Evolutionary conservation across 192 early-diverging fungal species (phyloP).

Genomic region (Thamnidium elegans): DNA sequence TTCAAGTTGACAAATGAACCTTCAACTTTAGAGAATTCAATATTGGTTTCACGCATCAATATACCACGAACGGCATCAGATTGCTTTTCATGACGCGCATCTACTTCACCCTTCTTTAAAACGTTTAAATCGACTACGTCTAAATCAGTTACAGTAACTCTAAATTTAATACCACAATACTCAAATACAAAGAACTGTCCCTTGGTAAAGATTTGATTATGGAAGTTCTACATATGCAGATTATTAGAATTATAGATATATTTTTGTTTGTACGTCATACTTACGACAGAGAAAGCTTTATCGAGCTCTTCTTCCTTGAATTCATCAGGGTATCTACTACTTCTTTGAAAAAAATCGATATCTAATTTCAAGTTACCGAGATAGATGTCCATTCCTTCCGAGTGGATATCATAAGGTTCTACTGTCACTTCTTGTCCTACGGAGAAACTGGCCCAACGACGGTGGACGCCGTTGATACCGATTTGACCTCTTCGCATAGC

Average conservation of each 20-base stretch:
- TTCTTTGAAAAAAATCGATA: constrained; percentile 55
- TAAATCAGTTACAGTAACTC: constrained; percentile 36
- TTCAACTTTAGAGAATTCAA: constrained; percentile 68
- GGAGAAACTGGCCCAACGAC: constrained; percentile 66
- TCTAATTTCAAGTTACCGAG: constrained; percentile 52
- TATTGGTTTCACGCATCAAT: constrained; percentile 64
- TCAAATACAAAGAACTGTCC: constrained; percentile 83
- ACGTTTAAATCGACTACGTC: constrained; percentile 57
- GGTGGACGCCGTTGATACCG: constrained; percentile 54
- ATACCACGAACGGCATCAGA: constrained; percentile 56
- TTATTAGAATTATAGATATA: background rate
- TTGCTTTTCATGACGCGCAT: constrained; percentile 5
- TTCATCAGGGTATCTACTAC: constrained; percentile 47
- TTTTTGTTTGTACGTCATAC: background rate
- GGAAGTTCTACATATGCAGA: constrained; percentile 52
- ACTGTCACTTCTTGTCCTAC: constrained; percentile 61
- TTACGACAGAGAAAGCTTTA: constrained; percentile 53
- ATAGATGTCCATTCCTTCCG: constrained; percentile 35
- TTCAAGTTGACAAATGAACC: constrained; percentile 77
- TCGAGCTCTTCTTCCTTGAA: constrained; percentile 77
- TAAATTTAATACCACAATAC: constrained; percentile 71
- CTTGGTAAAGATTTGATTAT: constrained; percentile 76
- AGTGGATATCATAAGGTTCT: constrained; percentile 59
- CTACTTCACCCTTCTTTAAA: constrained; percentile 43
- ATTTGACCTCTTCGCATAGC: constrained; percentile 45